A percentile compares a stretch with the other conserved stretches of the same genome.
phyloP scores from a whole-genome alignment of 2,329 filamentous ascomycete species.

The Trichoderma citrinoviride region DNA sequence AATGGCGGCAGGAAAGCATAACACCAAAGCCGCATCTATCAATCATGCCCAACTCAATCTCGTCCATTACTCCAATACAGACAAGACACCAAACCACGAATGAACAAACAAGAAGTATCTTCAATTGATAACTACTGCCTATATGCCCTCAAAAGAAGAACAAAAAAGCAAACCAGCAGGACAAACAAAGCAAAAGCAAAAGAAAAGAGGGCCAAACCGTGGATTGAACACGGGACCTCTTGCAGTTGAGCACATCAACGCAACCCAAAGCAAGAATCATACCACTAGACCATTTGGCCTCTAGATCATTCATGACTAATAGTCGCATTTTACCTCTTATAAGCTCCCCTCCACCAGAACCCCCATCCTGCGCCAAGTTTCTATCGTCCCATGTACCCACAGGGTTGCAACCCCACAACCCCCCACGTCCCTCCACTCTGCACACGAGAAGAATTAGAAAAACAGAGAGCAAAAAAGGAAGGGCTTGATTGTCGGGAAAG shows the following conservation, averaged over 20 bases:
- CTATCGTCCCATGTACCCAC: no score
- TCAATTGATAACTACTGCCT: no score
- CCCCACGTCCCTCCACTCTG: neutral
- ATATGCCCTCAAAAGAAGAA: no score
- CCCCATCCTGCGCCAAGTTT: no score
- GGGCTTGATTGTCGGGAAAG: no score
- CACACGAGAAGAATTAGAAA: neutral
- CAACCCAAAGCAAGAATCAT: conserved; percentile 24
- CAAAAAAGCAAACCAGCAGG: no score
- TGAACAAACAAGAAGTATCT: no score
- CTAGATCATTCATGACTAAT: conserved; percentile 16
- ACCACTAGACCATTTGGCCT: conserved; percentile 24
- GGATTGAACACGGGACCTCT: conserved; percentile 25
- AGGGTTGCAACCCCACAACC: neutral
- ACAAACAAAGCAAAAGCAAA: neutral
- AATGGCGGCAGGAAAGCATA: no score
- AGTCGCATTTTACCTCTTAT: accelerated
- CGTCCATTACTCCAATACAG: no score
- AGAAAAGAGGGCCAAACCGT: conserved; percentile 22
- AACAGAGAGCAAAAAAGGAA: neutral
- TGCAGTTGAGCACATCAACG: conserved; percentile 16
- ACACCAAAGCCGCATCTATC: no score
- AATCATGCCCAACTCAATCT: no score
- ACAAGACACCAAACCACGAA: no score
- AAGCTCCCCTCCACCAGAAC: neutral